These are phyloP conservation scores for Notholithocarpus densiflorus DNA, from an alignment of 306 rosid genomes.

Conservation along the genomic window DNA sequence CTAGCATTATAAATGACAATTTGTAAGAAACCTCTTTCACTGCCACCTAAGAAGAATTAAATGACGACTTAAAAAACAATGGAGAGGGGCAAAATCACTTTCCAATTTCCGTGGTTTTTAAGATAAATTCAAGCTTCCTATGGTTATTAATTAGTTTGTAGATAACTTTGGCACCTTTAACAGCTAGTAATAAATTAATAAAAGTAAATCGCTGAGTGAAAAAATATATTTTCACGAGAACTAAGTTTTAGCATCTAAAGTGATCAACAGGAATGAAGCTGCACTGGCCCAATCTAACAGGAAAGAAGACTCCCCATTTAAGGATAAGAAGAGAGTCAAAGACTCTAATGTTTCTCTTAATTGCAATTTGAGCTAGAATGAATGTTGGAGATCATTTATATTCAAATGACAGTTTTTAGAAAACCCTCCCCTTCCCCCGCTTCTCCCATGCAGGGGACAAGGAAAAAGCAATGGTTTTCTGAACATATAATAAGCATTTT, in stretches of 20 bases:
- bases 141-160: neutral
- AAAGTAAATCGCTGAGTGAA: neutral
- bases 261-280: neutral
- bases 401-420: neutral
- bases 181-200: neutral
- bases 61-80: neutral
- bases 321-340: neutral
- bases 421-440: neutral
- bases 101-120: neutral
- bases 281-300: neutral
- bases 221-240: neutral
- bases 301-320: neutral
- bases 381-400: neutral
- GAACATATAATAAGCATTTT: neutral
- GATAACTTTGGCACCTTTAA: neutral
- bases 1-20: neutral
- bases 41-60: neutral
- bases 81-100: neutral
- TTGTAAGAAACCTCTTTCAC: neutral
- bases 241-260: neutral
- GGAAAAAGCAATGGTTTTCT: neutral
- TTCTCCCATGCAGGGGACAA: neutral
- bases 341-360: neutral
- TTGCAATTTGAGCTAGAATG: neutral
- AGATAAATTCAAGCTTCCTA: neutral